phyloP scores from a whole-genome alignment of 805 yeast genomes.

The Maudiozyma bulderi region DNA sequence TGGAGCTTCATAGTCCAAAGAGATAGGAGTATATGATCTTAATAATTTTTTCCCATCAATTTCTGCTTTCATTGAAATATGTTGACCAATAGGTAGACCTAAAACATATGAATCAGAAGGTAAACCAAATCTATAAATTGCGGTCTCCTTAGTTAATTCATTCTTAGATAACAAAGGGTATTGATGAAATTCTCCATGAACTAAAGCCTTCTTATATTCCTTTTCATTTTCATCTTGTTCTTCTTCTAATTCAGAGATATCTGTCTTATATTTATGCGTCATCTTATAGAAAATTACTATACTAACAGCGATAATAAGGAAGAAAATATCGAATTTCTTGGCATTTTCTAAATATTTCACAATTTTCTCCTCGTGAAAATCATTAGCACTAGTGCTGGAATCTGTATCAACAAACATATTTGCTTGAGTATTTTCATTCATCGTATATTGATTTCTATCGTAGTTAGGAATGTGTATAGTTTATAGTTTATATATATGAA shows the following conservation, averaged over 20 bases:
- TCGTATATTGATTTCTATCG: neutral
- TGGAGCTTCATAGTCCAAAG: constrained; percentile 58
- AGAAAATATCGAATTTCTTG: constrained; percentile 1
- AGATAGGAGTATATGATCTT: constrained; percentile 85
- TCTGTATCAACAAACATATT: neutral
- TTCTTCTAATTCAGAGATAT: neutral
- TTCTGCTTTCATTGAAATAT: constrained; percentile 66
- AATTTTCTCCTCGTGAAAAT: neutral
- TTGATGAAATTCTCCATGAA: constrained; percentile 57
- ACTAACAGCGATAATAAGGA: constrained; percentile 1
- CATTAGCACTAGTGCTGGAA: neutral
- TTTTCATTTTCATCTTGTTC: neutral
- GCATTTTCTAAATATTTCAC: neutral
- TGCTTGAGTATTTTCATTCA: neutral
- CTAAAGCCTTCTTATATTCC: constrained; percentile 37
- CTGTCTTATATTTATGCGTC: constrained; percentile 1
- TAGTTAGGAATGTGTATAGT: no score
- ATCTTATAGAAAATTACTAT: constrained; percentile 1
- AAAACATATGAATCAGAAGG: constrained; percentile 65
- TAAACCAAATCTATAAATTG: constrained; percentile 73
- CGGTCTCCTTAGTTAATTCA: constrained; percentile 68
- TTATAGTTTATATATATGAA: no score
- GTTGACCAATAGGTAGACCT: constrained; percentile 93
- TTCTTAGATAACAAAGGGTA: constrained; percentile 76
- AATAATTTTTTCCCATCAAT: constrained; percentile 73